A percentile compares a stretch with the other conserved stretches of the same genome.
These are phyloP conservation scores for Phytopythium delawarense DNA, from an alignment of 352 stramenopile species.

Conservation along the genomic window DNA sequence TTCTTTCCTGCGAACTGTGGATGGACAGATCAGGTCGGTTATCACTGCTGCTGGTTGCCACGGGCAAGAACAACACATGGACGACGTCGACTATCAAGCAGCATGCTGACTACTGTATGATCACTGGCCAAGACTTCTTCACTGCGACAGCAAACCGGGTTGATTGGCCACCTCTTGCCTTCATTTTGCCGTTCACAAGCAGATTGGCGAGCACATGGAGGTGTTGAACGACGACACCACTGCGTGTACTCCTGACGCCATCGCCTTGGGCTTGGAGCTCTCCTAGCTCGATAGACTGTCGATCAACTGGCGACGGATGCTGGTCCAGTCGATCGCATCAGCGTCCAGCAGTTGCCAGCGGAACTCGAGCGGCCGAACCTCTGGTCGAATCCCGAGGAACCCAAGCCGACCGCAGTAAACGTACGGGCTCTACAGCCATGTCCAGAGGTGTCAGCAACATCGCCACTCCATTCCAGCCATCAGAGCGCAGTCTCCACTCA, in stretches of 20 bases:
- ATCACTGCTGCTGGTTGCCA: no score
- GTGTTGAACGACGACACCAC: no score
- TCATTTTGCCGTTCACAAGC: no score
- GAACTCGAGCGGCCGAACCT: constrained; percentile 46
- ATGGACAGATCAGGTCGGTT: no score
- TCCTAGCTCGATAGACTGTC: neutral
- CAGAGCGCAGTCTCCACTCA: neutral
- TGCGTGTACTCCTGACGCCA: neutral
- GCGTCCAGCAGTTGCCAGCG: constrained; percentile 61
- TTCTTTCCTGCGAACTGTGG: no score
- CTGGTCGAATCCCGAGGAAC: constrained; percentile 31
- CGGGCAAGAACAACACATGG: no score
- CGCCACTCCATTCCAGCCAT: neutral
- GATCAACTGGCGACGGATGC: neutral
- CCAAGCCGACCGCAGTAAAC: constrained; percentile 64
- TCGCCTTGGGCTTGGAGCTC: neutral
- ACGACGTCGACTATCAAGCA: no score
- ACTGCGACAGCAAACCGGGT: no score
- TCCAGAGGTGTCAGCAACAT: neutral
- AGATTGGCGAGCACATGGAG: no score
- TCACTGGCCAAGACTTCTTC: no score
- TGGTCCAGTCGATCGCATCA: constrained; percentile 15
- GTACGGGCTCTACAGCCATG: constrained; percentile 29
- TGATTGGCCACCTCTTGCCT: no score
- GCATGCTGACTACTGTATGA: no score